Base-by-base conservation (phyloP, 2,329 filamentous ascomycete genomes). In the Xylariaceae sp. region DNA sequence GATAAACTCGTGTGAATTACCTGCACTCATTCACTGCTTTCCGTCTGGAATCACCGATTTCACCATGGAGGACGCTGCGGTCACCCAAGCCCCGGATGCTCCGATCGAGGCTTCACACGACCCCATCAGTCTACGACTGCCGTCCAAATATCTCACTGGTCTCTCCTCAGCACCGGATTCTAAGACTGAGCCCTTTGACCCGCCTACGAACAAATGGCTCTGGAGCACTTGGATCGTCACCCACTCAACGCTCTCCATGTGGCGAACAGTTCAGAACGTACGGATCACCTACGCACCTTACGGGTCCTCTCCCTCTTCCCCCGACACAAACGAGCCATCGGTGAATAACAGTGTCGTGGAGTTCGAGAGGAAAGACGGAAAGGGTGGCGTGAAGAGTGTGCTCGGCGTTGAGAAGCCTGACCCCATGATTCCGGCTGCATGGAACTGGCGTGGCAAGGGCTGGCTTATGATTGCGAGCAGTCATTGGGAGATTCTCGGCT, bases 401-500 rank as follows among this genome's bases (percentile, higher is more conserved):
- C 72, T 78, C 10, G 90, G 90, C 42, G 71, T 89, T 57, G 89
- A 92, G 73, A 81, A 77, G 23, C 74, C 74, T 64, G 71, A 71
- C 63, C 18, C 66, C 1, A 63, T 64, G 17, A 70, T 73, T 55
- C 69, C 72, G 51, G 78, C 74, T 30, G 76, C 75, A 39, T 89
- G 88, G 86, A 80, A 88, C 67, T 96, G 91, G 91, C 80, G 89
- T 51, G 91, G 91, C 7, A 89, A 85, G 68, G 88, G 90, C 7
- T 83, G 81, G 82, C 74, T 96, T 62, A 82, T 81, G 71, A 85
- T 93, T 65, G 88, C 89, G 30, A 82, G 79, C 13, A 87, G 83
- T 51, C 86, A 90, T 69, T 96, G 91, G 91, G 89, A 96, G 78
- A 76, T 94, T 1, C 74, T 95, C 15, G 90, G 88, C 2, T 92